Conservation (phyloP, 208 protist genomes). For the Wallacemonas sp. region DNA sequence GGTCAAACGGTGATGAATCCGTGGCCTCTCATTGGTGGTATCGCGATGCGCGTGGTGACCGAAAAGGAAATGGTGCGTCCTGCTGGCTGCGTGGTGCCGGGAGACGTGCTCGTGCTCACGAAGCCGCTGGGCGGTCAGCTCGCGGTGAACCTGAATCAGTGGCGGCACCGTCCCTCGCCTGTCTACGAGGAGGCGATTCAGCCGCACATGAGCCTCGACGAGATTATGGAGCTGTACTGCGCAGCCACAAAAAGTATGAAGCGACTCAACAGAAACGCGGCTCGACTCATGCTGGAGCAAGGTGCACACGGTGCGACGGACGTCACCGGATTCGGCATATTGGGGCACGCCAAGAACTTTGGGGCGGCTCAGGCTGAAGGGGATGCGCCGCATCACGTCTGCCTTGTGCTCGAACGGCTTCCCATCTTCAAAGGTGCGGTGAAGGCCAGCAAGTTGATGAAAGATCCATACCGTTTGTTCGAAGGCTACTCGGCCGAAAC, state of each 20-base stretch:
- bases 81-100: constrained; percentile 54
- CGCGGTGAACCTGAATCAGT: constrained; percentile 94
- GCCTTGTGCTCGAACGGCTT: constrained; percentile 83
- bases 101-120: constrained; percentile 96
- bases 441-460: constrained; percentile 70
- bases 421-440: constrained; percentile 88
- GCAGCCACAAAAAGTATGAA: constrained; percentile 83
- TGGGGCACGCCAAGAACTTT: constrained; percentile 95
- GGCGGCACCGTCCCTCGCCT: constrained; percentile 72
- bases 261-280: constrained; percentile 89
- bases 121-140: constrained; percentile 95
- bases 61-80: constrained; percentile 90
- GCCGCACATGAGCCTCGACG: constrained; percentile 52
- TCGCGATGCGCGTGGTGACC: constrained; percentile 84
- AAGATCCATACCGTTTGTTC: constrained; percentile 88
- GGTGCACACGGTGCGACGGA: constrained; percentile 94
- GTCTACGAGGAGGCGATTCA: constrained; percentile 68
- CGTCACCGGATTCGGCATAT: constrained; percentile 97
- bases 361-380: constrained; percentile 68
- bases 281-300: constrained; percentile 86
- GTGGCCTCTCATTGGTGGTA: constrained; percentile 94
- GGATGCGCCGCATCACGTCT: constrained; percentile 31
- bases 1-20: constrained; percentile 97
- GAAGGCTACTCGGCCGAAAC: constrained; percentile 94
- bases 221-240: constrained; percentile 79